These are phyloP conservation scores for Mollisia scopiformis DNA, from an alignment of 2,329 filamentous ascomycete genomes.

Conservation along the genomic window DNA sequence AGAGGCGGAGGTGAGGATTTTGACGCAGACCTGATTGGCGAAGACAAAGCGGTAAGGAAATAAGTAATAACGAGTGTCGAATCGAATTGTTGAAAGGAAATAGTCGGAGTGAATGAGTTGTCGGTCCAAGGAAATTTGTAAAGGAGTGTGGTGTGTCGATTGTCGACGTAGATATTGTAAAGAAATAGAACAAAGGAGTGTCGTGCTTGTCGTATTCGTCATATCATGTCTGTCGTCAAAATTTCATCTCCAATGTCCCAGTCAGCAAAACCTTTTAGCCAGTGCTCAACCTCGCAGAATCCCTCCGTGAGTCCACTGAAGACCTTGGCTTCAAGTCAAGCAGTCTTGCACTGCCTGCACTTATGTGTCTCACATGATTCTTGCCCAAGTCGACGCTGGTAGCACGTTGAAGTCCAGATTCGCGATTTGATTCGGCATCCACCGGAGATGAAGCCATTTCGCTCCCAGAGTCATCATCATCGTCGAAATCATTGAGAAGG, in stretches of 20 bases:
- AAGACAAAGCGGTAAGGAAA: conserved; percentile 26
- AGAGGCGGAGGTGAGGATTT: not conserved
- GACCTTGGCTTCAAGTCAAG: conserved; percentile 65
- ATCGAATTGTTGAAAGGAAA: conserved; percentile 33
- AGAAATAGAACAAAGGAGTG: conserved; percentile 35
- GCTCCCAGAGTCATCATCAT: conserved; percentile 27
- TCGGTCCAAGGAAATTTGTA: conserved; percentile 32
- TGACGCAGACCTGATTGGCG: conserved; percentile 17
- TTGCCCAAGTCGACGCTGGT: conserved; percentile 67
- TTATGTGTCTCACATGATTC: conserved; percentile 71
- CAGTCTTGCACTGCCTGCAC: conserved; percentile 76
- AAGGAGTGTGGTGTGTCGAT: conserved; percentile 37
- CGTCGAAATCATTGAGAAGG: conserved; percentile 41
- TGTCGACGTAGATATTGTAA: conserved; percentile 26
- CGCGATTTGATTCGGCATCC: not conserved
- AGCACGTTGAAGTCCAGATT: conserved; percentile 58
- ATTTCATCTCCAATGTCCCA: not conserved
- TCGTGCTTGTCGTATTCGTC: conserved; percentile 35
- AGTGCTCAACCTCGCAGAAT: conserved; percentile 1
- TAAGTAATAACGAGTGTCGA: conserved; percentile 19
- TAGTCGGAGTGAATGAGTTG: conserved; percentile 33
- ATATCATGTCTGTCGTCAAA: conserved; percentile 16
- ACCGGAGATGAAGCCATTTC: conserved; percentile 26
- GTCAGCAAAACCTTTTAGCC: conserved; percentile 12
- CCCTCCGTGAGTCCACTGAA: conserved; percentile 49